These are phyloP conservation scores for Xylariales sp. DNA, from an alignment of 2,329 filamentous ascomycete genomes.

Conservation along the genomic window DNA sequence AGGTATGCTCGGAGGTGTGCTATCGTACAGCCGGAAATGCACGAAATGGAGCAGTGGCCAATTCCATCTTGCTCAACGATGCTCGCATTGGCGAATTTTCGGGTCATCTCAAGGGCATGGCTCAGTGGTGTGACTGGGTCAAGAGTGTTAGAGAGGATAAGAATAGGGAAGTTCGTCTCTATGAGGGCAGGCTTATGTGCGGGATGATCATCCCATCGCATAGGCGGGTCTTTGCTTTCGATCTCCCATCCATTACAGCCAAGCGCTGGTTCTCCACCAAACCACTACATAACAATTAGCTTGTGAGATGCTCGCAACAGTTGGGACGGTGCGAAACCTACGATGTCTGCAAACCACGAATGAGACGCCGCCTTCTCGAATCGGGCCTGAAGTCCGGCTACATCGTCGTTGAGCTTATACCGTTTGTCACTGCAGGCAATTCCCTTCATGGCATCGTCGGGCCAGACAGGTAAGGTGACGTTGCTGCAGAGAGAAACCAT, in stretches of 20 bases:
- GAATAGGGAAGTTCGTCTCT: conserved; percentile 63
- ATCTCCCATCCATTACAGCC: conserved; percentile 52
- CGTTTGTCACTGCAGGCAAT: conserved; percentile 53
- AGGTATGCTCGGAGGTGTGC: conserved; percentile 52
- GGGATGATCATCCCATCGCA: conserved; percentile 49
- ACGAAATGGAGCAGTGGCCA: conserved; percentile 53
- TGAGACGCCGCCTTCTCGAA: conserved; percentile 48
- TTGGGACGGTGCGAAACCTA: conserved; percentile 39
- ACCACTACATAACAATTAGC: conserved; percentile 44
- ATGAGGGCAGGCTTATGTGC: conserved; percentile 48
- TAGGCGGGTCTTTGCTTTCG: conserved; percentile 49
- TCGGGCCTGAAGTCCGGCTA: conserved; percentile 44
- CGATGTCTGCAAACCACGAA: conserved; percentile 54
- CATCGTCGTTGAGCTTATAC: conserved; percentile 50
- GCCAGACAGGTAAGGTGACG: conserved; percentile 42
- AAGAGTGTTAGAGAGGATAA: conserved; percentile 67
- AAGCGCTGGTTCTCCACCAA: conserved; percentile 48
- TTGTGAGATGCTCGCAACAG: neutral
- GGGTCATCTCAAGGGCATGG: conserved; percentile 57
- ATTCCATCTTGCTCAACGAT: conserved; percentile 53
- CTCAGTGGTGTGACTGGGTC: conserved; percentile 70
- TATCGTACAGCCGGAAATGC: conserved; percentile 53
- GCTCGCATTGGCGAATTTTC: conserved; percentile 52
- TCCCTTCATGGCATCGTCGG: conserved; percentile 46
- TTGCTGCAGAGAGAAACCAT: conserved; percentile 42